Conservation (phyloP, 2,329 filamentous ascomycete genomes). For the Ascochyta clinopodiicola region DNA sequence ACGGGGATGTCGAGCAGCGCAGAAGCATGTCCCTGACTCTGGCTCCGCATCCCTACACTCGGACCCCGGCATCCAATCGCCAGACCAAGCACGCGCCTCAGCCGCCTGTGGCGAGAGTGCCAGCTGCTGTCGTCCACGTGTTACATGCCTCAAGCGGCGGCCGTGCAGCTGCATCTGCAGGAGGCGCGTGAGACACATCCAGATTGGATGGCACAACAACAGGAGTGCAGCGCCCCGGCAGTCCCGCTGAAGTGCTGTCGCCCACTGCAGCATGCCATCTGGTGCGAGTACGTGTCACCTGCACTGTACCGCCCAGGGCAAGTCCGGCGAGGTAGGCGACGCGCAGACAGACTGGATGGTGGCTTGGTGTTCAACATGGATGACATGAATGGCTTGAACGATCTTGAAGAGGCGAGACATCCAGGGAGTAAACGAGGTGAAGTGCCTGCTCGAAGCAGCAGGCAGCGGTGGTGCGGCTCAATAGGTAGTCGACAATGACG, state of each 20-base stretch:
- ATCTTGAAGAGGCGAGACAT: slow-evolving; percentile 1
- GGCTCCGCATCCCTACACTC: not conserved
- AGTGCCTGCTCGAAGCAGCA: not conserved
- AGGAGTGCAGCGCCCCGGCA: slow-evolving; percentile 4
- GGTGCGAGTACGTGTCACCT: slow-evolving; percentile 32
- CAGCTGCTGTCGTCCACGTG: slow-evolving; percentile 27
- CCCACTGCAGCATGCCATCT: slow-evolving; percentile 23
- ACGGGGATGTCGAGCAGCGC: slow-evolving; percentile 7
- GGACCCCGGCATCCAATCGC: slow-evolving; percentile 11
- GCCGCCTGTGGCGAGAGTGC: slow-evolving; percentile 15
- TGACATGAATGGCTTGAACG: too few relatives aligned
- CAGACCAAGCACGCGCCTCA: slow-evolving; percentile 10
- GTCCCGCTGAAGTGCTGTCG: slow-evolving; percentile 12
- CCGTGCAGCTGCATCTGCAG: slow-evolving; percentile 15
- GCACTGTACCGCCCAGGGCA: slow-evolving; percentile 22
- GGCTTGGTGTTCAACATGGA: slow-evolving; percentile 7
- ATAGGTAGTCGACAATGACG: slow-evolving; percentile 1
- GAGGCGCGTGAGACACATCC: slow-evolving; percentile 9
- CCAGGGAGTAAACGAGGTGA: not conserved
- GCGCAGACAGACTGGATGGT: slow-evolving; percentile 6
- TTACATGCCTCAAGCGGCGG: slow-evolving; percentile 21
- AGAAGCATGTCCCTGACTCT: not conserved
- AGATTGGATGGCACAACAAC: slow-evolving; percentile 13
- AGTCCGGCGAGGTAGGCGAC: slow-evolving; percentile 24
- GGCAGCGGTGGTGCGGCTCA: slow-evolving; percentile 6